phyloP scores from a whole-genome alignment of 1,284 basidiomycete genomes.

The Dichomitus squalens region DNA sequence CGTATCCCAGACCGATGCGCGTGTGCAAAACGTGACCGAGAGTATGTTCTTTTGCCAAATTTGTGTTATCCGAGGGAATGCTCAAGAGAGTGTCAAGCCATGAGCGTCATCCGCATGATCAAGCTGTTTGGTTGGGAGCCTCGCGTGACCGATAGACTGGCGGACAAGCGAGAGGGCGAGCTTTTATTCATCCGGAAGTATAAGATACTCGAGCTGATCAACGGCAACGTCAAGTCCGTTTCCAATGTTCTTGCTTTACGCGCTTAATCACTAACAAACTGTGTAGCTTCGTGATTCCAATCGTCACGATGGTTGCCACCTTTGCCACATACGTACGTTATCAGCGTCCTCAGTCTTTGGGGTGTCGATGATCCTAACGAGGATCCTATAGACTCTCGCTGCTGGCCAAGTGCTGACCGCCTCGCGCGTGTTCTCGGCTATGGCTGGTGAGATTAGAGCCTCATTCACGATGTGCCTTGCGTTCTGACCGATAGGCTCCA shows the following conservation, averaged over 20 bases:
- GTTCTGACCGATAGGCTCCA: neutral
- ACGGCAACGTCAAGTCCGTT: constrained; percentile 36
- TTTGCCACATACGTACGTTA: constrained; percentile 57
- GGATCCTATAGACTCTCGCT: constrained; percentile 40
- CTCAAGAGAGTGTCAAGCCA: constrained; percentile 23
- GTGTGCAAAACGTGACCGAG: constrained; percentile 52
- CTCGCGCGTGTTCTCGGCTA: constrained; percentile 44
- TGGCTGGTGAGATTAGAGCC: constrained; percentile 34
- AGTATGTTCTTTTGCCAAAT: constrained; percentile 32
- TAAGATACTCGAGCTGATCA: constrained; percentile 41
- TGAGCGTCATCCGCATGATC: constrained; percentile 48
- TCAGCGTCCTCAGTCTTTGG: neutral
- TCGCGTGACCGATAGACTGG: constrained; percentile 44
- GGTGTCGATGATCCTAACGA: neutral
- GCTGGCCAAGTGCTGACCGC: constrained; percentile 39
- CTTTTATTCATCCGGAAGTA: constrained; percentile 48
- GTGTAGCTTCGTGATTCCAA: constrained; percentile 57
- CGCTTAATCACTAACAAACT: constrained; percentile 10
- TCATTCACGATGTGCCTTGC: neutral
- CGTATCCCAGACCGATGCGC: constrained; percentile 42
- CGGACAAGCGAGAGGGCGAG: constrained; percentile 53
- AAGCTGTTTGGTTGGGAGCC: constrained; percentile 66
- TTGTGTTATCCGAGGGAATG: neutral
- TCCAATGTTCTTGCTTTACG: constrained; percentile 27
- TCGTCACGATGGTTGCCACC: constrained; percentile 71